Percentiles rank a stretch among this genome's conserved stretches.
These are phyloP conservation scores for Austroboletus eburneus DNA, from an alignment of 768 basidiomycete genomes.

Conservation along the genomic window DNA sequence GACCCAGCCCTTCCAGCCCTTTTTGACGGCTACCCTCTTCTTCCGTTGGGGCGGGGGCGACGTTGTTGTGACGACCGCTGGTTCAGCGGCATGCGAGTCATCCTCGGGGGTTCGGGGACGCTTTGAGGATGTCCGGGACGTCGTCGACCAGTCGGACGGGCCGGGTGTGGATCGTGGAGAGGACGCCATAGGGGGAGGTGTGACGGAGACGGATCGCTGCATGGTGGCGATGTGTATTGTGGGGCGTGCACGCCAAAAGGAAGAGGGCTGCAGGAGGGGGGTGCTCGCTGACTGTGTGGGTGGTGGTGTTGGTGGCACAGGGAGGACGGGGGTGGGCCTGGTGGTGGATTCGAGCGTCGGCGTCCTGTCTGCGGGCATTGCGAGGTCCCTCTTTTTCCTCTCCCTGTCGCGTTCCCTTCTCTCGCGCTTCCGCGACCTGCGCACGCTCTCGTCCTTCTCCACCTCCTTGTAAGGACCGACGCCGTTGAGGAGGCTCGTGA, in stretches of 20 bases:
- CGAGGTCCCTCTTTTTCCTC: slow-evolving; percentile 39
- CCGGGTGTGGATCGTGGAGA: slow-evolving; percentile 74
- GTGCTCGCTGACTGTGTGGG: slow-evolving; percentile 26
- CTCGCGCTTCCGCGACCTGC: slow-evolving; percentile 51
- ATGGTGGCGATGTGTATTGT: slow-evolving; percentile 67
- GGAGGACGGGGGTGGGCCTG: slow-evolving; percentile 16
- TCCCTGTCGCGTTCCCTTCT: slow-evolving; percentile 46
- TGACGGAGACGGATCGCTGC: slow-evolving; percentile 70
- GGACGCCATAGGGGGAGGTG: slow-evolving; percentile 62
- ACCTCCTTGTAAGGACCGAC: slow-evolving; percentile 61
- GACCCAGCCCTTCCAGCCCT: slow-evolving; percentile 91
- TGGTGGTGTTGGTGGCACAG: slow-evolving; percentile 8
- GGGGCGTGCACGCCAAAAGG: slow-evolving; percentile 64
- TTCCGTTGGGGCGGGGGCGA: slow-evolving; percentile 43
- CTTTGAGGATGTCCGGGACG: slow-evolving; percentile 77
- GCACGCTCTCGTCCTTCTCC: slow-evolving; percentile 56
- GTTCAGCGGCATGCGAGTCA: slow-evolving; percentile 38
- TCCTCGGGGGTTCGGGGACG: slow-evolving; percentile 73
- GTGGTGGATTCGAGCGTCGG: slow-evolving; percentile 14
- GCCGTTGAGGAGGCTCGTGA: slow-evolving; percentile 77
- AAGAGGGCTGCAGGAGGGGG: slow-evolving; percentile 36
- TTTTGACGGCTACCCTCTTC: slow-evolving; percentile 61
- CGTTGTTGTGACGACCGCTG: slow-evolving; percentile 17
- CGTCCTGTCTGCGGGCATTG: slow-evolving; percentile 34
- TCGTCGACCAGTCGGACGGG: slow-evolving; percentile 67